Evolutionary conservation across 2,329 filamentous ascomycete species (phyloP).

Genomic region (Corniculantispora saksenae): DNA sequence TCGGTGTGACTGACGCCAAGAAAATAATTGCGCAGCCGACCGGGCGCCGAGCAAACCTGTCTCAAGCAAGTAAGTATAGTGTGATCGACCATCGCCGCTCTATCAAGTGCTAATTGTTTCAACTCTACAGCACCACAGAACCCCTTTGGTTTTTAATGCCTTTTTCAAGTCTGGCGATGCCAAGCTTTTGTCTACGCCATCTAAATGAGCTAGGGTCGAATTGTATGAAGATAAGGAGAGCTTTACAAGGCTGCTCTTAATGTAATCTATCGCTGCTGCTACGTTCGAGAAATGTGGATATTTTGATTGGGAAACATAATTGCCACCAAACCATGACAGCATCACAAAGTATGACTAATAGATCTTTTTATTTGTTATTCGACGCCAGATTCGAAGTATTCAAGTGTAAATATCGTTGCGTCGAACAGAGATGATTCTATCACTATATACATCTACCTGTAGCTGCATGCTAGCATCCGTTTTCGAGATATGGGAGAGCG

Average conservation of each 20-base stretch:
- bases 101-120: not conserved
- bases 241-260: slow-evolving; percentile 3
- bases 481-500: not conserved
- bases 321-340: not conserved
- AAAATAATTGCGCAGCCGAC: slow-evolving; percentile 85
- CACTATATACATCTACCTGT: not conserved
- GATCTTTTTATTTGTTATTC: not conserved
- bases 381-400: not conserved
- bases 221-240: not conserved
- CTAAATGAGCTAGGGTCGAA: not conserved
- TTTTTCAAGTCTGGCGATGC: not conserved
- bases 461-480: not conserved
- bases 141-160: slow-evolving; percentile 51
- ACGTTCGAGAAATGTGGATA: not conserved
- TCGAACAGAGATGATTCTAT: not conserved
- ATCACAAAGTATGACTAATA: not conserved
- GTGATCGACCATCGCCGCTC: not conserved
- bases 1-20: slow-evolving; percentile 76
- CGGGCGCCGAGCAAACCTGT: slow-evolving; percentile 83
- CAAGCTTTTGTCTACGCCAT: not conserved
- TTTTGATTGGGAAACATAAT: not conserved
- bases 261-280: slow-evolving; percentile 6
- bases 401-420: not conserved
- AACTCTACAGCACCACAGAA: slow-evolving; percentile 49
- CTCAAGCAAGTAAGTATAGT: slow-evolving; percentile 82